These are phyloP conservation scores for Penicillium fuscoglaucum DNA, from an alignment of 2,329 filamentous ascomycete species.

Conservation along the genomic window DNA sequence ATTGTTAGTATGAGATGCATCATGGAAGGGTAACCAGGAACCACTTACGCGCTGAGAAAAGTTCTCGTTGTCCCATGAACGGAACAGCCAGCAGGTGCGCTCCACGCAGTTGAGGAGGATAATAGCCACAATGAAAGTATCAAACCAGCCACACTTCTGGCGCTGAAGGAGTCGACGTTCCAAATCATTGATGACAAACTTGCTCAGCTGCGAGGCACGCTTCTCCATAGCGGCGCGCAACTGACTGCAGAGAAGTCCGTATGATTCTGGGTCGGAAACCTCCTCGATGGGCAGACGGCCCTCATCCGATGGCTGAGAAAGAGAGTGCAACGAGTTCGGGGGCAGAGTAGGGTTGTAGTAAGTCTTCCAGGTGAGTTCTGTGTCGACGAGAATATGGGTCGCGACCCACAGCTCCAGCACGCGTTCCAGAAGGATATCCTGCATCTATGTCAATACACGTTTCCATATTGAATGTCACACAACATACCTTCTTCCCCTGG, in stretches of 20 bases:
- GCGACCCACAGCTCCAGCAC: slow-evolving; percentile 58
- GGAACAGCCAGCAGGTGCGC: slow-evolving; percentile 60
- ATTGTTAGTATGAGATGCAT: slow-evolving; percentile 4
- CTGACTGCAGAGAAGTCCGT: slow-evolving; percentile 54
- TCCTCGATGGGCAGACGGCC: slow-evolving; percentile 44
- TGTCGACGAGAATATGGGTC: slow-evolving; percentile 56
- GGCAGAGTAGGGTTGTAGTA: slow-evolving; percentile 49
- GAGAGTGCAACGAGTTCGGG: slow-evolving; percentile 38
- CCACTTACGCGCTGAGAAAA: slow-evolving; percentile 38
- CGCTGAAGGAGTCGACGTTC: slow-evolving; percentile 61
- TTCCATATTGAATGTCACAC: not conserved
- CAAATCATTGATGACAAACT: slow-evolving; percentile 59
- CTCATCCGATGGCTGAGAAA: slow-evolving; percentile 42
- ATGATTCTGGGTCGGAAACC: slow-evolving; percentile 45
- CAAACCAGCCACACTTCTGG: slow-evolving; percentile 57
- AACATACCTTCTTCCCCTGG: slow-evolving; percentile 40
- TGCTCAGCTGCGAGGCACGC: slow-evolving; percentile 54
- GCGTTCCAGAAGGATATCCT: slow-evolving; percentile 42
- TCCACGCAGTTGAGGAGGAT: slow-evolving; percentile 61
- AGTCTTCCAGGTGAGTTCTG: slow-evolving; percentile 50
- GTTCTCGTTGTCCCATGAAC: slow-evolving; percentile 50
- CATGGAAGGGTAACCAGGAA: not conserved
- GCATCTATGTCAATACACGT: not conserved
- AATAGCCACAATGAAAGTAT: slow-evolving; percentile 61
- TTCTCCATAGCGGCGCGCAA: slow-evolving; percentile 58